These are phyloP conservation scores for Lentinula novae-zelandiae DNA, from an alignment of 1,284 basidiomycete species.

Conservation along the genomic window DNA sequence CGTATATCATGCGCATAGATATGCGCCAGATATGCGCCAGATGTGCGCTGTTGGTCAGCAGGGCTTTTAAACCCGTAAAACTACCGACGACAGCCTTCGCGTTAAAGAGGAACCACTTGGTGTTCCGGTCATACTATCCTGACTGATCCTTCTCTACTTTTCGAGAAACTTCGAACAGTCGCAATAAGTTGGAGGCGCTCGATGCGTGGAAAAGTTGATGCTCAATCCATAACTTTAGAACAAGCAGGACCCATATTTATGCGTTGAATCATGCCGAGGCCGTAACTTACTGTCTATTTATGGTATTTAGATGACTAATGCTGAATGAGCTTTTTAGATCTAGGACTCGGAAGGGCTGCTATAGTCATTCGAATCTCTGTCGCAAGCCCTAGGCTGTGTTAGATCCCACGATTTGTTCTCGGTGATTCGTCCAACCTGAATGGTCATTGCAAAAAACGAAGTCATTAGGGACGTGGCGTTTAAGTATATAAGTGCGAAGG, in stretches of 20 bases:
- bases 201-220: not conserved
- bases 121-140: not conserved
- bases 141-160: not conserved
- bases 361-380: not conserved
- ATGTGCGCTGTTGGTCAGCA: not conserved
- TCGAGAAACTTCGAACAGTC: not conserved
- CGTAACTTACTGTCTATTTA: not conserved
- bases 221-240: not conserved
- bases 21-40: too few relatives aligned
- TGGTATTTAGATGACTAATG: not conserved
- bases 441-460: not conserved
- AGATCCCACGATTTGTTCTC: not conserved
- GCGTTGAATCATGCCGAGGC: not conserved
- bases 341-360: not conserved
- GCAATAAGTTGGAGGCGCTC: not conserved
- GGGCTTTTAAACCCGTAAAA: not conserved
- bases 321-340: not conserved
- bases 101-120: not conserved
- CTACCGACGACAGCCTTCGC: not conserved
- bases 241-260: not conserved
- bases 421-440: not conserved
- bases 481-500: not conserved
- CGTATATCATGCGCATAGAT: not conserved
- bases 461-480: not conserved
- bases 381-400: not conserved